Base-by-base conservation (phyloP, 1,284 basidiomycete genomes). In the Trichosporon faecale region DNA sequence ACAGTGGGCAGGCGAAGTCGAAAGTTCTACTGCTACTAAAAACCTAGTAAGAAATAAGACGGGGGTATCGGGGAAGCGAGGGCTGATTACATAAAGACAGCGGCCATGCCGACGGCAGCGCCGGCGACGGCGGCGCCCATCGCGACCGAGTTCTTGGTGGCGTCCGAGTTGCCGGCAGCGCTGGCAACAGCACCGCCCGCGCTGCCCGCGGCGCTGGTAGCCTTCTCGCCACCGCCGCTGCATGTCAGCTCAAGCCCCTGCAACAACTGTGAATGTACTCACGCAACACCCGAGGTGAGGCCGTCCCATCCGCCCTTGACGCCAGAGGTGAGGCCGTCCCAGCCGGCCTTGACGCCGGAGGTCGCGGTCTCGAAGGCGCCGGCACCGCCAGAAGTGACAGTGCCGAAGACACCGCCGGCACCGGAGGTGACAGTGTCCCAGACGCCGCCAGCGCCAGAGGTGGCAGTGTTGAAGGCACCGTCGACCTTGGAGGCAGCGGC, bases 351-450 rank as follows among this genome's bases (percentile, higher is more conserved):
- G 25, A 64, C 69, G 12, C 25, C 73, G 14, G 69, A 68, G 35
- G 67, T 71, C n/a, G 52, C 40, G 27, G 27, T 11, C 8, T n/a
- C 66, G 3, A 14, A 23, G 60, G 27, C 55, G 23, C n/a, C 66
- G n/a, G 52, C 27, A 11, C 23, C 57, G 9, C 65, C 61, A 6
- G 69, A 66, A 29, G 57, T 66, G 66, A 21, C 70, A 2, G 44
- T 33, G 12, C 55, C 16, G 33, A 29, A 49, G 5, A 33, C 70
- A 16, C 55, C 64, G 37, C 52, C 66, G 11, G 66, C 66, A 4
- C 40, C 72, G 11, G 67, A 68, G 29, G 76, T 74, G 46, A 65
- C 70, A 49, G 68, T 52, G 23, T 37, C 64, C 35, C 35, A 37
- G 33, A 35, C 66, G 21, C 29, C 70, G 21, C 64, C 68, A 9